Base-by-base conservation (phyloP, 371 early-diverging fungal species). In the Syncephalastrum racemosum region DNA sequence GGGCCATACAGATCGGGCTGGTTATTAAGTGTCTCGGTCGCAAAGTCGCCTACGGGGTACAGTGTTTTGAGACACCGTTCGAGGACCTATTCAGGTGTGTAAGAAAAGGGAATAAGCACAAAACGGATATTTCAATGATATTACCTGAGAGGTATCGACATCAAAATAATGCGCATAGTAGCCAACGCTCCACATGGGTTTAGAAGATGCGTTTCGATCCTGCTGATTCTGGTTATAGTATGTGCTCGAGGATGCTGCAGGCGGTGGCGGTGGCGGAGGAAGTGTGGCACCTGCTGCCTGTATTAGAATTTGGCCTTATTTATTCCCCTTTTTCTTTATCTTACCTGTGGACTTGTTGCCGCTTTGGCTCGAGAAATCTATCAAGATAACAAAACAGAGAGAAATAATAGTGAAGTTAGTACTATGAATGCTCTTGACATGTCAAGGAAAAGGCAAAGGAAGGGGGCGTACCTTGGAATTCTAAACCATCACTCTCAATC, bases 161-260 rank as follows among this genome's bases (percentile, higher is more conserved):
- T 96, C 89, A 67, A 96, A 97, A 64, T 83, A 97, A 59, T 80
- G 89, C 27, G 89, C 60, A 66, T 94, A 97, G 66, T 92, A 95
- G 48, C 93, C 94, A 6, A 93, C 53, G 1, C 87, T 86, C 90
- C 90, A 92, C 23, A 94, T 70, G 16, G 85, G 80, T 46, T 72
- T 75, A 19, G 63, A 54, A 2, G 50, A 49, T 43, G 24, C 69
- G 56, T 42, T 64, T 54, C 41, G 74, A 61, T 43, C 68, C n/a
- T 47, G 48, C 53, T 71, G 70, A 42, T 76, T 67, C 12, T 79
- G 71, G 27, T 75, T 77, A 57, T 75, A 77, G 43, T 66, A 72
- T 0, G 54, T 48, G 24, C 53, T 53, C 46, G 43, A 59, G 15
- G 46, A 50, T 4, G 47, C 46, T 4, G 61, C 48, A 14, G 62